Percentiles rank a stretch among this genome's conserved stretches.
Conservation (phyloP, 345 rosid genomes). For the Nephelium lappaceum region DNA sequence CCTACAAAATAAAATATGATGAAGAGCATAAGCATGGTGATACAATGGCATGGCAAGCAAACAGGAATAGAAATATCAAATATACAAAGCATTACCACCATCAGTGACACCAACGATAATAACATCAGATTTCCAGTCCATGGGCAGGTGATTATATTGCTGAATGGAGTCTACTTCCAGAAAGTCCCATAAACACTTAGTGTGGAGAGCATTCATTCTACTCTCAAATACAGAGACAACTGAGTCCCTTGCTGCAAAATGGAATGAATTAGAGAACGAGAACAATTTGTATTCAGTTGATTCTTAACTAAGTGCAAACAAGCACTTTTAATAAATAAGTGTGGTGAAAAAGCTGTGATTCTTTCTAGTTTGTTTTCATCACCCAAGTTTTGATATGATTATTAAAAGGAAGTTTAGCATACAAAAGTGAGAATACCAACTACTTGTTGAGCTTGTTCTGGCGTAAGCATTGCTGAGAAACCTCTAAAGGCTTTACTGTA, state of each 20-base stretch:
- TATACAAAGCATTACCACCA: conserved; percentile 28
- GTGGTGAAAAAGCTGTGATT: too few species aligned
- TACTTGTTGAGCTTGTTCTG: conserved; percentile 41
- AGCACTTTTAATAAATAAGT: too few species aligned
- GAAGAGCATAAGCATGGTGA: neutral
- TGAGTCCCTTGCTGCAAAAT: conserved; percentile 30
- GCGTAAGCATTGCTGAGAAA: conserved; percentile 52
- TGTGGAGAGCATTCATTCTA: conserved; percentile 40
- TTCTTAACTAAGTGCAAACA: too few species aligned
- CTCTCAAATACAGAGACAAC: conserved; percentile 51
- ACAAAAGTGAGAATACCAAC: conserved; percentile 21
- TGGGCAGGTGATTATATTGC: conserved; percentile 21
- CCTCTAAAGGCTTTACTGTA: conserved; percentile 56
- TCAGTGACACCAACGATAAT: conserved; percentile 51
- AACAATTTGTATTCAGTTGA: neutral
- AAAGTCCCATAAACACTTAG: conserved; percentile 59
- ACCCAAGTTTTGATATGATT: neutral
- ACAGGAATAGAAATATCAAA: neutral
- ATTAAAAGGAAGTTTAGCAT: neutral
- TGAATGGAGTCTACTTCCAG: conserved; percentile 33
- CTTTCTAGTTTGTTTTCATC: neutral
- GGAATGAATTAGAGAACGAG: neutral
- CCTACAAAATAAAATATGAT: conserved; percentile 23
- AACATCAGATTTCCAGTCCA: conserved; percentile 29
- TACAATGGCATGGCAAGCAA: neutral